Base-by-base conservation (phyloP, 2,329 filamentous ascomycete species). In the Trichoderma sp. region DNA sequence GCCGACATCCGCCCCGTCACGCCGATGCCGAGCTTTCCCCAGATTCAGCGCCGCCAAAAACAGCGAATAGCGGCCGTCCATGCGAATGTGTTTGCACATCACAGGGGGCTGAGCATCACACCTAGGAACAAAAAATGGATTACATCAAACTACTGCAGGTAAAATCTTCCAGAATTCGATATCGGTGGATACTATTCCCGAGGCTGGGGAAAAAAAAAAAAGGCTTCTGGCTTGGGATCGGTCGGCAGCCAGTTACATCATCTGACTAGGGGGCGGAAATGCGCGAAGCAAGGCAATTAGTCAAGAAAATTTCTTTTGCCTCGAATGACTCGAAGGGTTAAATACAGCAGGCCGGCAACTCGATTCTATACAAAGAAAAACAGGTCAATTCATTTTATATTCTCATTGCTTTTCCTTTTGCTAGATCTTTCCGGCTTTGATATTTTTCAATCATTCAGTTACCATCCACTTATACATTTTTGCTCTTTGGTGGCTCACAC, bases 21-120 rank as follows among this genome's bases (percentile, higher is more conserved):
- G 54, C 45, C 45, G 64, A 67, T 60, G 56, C 64, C 64, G 64
- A 67, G 34, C 17, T 60, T 65, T 57, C 63, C 63, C 63, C 63
- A 65, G 63, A 56, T 53, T 53, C 50, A n/a, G 22, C 6, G 27
- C 25, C 27, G 50, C 17, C 45, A 6, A 32, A 29, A 35, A 4
- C n/a, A 19, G 57, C 39, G 22, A 45, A 45, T 42, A 29, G 37
- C 39, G 39, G 39, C 39, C n/a, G n/a, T n/a, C n/a, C 10, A 17
- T 32, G 57, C 17, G 32, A 63, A 52, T 34, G 27, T 35, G 10
- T 8, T 34, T 22, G 42, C 42, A 45, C 39, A n/a, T 45, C 39
- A n/a, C n/a, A 45, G 39, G 19, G 39, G 42, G 42, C 42, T 48
- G 42, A 48, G 42, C 19, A 48, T 10, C n/a, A 45, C 37, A 1